Evolutionary conservation across 768 basidiomycete genomes (phyloP).

Genomic region (Lactarius akahatsu): DNA sequence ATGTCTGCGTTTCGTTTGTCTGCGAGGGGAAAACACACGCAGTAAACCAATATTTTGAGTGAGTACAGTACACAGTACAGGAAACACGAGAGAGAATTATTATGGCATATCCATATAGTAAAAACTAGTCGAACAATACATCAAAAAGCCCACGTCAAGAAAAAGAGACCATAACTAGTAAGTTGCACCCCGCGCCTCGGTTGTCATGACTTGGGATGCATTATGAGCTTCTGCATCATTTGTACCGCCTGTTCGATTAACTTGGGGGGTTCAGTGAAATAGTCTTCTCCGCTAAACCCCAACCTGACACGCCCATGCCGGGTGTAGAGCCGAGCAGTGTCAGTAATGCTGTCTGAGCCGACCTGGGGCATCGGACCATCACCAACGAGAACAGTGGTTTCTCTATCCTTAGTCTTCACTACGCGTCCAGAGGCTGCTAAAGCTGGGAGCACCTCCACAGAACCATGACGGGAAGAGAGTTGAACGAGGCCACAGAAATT

Average conservation of each 20-base stretch:
- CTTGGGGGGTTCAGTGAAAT: constrained; percentile 2
- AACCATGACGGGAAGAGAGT: constrained; percentile 10
- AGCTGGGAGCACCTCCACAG: constrained; percentile 18
- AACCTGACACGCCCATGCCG: constrained; percentile 24
- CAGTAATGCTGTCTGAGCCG: constrained; percentile 10
- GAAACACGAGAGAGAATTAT: neutral
- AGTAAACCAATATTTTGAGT: neutral
- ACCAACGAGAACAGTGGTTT: constrained; percentile 21
- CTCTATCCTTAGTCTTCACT: constrained; percentile 9
- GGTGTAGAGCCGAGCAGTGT: constrained; percentile 20
- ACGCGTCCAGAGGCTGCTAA: constrained; percentile 21
- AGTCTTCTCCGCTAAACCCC: constrained; percentile 28
- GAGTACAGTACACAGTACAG: neutral
- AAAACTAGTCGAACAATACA: neutral
- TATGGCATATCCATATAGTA: neutral
- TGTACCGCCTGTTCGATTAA: constrained; percentile 17
- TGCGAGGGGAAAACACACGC: neutral
- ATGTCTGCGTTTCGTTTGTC: neutral
- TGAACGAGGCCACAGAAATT: constrained; percentile 27
- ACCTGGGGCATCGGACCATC: constrained; percentile 14
- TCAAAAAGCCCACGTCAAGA: neutral
- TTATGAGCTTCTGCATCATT: constrained; percentile 15
- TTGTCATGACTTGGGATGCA: neutral
- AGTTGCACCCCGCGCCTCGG: neutral
- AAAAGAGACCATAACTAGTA: neutral